Base-by-base conservation (phyloP, 2,329 filamentous ascomycete genomes). In the Endothia cerciana region DNA sequence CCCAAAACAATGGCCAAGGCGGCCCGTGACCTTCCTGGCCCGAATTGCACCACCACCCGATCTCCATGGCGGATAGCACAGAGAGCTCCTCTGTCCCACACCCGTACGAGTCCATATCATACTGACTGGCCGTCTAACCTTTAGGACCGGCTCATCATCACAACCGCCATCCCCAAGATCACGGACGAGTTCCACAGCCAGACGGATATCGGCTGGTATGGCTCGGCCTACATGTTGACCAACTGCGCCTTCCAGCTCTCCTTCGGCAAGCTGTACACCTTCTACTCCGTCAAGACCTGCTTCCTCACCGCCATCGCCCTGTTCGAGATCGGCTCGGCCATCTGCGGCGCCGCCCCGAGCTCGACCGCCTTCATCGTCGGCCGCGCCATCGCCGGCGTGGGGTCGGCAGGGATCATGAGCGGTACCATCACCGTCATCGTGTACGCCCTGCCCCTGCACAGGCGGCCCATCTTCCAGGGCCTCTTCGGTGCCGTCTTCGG, bases 301-400 rank as follows among this genome's bases (percentile, higher is more conserved):
- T 77, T 76, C 64, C 68, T 78, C n/a, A 41, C 66, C 30, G 69
- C 73, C 43, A 72, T 79, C 43, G 22, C 74, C 19, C 69, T 79
- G 25, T 79, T 79, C 68, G 77, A 79, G 71, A 65, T 77, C 55
- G 78, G 79, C 1, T 80, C 77, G 4, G 75, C 76, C 30, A 68
- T 81, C 49, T 81, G 79, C 65, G 79, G 78, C 7, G 75, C 77
- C 0, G 79, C 79, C 19, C 77, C 78, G 15, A 77, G 65, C 64
- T 79, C 77, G 3, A 69, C 74, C n/a, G 75, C 75, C 17, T 77
- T 81, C 60, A 80, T 81, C 36, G 30, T 80, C 43, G 79, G 80
- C 4, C 74, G 79, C 19, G 79, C 77, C 47, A 72, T 81, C 36
- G 74, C 78, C 49, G 79, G 80, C 6, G 62, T 78, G 1, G 79